A percentile compares a stretch with the other conserved stretches of the same genome.
phyloP scores from a whole-genome alignment of 2,329 filamentous ascomycete genomes.

The Aureobasidium mangrovei region DNA sequence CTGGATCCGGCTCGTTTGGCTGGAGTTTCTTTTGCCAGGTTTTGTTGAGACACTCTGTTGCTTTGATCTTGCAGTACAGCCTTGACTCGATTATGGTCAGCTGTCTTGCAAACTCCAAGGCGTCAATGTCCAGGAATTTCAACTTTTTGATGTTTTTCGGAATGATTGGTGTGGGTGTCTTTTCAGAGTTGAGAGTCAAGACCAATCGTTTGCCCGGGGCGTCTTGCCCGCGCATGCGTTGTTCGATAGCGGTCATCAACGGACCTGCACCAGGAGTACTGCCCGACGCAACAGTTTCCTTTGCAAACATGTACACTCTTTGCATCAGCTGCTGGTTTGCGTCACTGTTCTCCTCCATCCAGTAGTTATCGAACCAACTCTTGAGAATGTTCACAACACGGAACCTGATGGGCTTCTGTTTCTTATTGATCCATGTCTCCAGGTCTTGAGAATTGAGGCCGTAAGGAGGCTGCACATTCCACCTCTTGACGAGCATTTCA shows the following conservation, averaged over 20 bases:
- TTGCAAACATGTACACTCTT: slow-evolving; percentile 82
- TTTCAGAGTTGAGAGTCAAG: slow-evolving; percentile 65
- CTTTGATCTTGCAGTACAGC: slow-evolving; percentile 90
- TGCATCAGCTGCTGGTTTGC: slow-evolving; percentile 77
- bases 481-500: slow-evolving; percentile 82
- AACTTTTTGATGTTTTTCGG: slow-evolving; percentile 99
- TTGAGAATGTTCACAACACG: slow-evolving; percentile 96
- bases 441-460: slow-evolving; percentile 68
- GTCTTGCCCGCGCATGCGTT: slow-evolving; percentile 80
- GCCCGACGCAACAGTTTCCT: slow-evolving; percentile 84
- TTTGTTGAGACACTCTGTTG: slow-evolving; percentile 94
- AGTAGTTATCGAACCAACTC: slow-evolving; percentile 97
- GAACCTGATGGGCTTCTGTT: slow-evolving; percentile 93
- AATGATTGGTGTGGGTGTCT: slow-evolving; percentile 79
- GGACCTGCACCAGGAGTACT: slow-evolving; percentile 83
- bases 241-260: slow-evolving; percentile 78
- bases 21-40: slow-evolving; percentile 95
- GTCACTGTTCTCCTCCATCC: slow-evolving; percentile 91
- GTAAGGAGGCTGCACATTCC: slow-evolving; percentile 83
- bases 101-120: slow-evolving; percentile 92
- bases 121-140: slow-evolving; percentile 95
- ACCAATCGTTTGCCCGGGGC: slow-evolving; percentile 77
- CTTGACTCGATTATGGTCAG: slow-evolving; percentile 94
- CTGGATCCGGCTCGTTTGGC: slow-evolving; percentile 73
- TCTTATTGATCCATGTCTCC: slow-evolving; percentile 82